These are phyloP conservation scores for Mycena sp. DNA, from an alignment of 1,284 basidiomycete genomes.

Conservation along the genomic window DNA sequence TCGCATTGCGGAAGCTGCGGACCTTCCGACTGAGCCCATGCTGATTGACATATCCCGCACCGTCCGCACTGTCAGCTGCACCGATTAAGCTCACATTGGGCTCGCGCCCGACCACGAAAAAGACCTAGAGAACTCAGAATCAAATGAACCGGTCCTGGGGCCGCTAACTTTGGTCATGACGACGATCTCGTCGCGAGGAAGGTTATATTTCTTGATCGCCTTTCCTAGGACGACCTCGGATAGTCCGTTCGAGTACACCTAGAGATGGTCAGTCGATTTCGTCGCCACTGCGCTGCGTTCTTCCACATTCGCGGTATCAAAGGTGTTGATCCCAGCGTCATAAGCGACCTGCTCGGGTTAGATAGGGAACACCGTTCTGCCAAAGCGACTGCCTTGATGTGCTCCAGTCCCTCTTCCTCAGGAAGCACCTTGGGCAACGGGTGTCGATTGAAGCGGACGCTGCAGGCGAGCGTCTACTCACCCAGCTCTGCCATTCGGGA, in stretches of 20 bases:
- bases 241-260: conserved; percentile 76
- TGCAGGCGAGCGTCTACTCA: no score
- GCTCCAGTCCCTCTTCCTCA: conserved; percentile 65
- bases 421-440: no score
- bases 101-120: conserved; percentile 46
- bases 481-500: conserved; percentile 62
- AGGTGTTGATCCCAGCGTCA: conserved; percentile 72
- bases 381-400: conserved; percentile 55
- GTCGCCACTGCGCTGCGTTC: background rate
- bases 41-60: conserved; percentile 67
- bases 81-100: conserved; percentile 30
- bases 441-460: no score
- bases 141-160: background rate
- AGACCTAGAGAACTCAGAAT: conserved; percentile 41
- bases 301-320: conserved; percentile 69
- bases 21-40: conserved; percentile 63
- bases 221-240: conserved; percentile 82
- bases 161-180: conserved; percentile 75
- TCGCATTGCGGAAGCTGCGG: background rate
- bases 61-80: conserved; percentile 43
- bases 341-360: conserved; percentile 46
- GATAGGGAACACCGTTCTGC: conserved; percentile 24
- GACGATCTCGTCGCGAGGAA: conserved; percentile 79
- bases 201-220: conserved; percentile 76
- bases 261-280: background rate